These are phyloP conservation scores for Petrea volubilis DNA, from an alignment of 257 asterid genomes.

Conservation along the genomic window DNA sequence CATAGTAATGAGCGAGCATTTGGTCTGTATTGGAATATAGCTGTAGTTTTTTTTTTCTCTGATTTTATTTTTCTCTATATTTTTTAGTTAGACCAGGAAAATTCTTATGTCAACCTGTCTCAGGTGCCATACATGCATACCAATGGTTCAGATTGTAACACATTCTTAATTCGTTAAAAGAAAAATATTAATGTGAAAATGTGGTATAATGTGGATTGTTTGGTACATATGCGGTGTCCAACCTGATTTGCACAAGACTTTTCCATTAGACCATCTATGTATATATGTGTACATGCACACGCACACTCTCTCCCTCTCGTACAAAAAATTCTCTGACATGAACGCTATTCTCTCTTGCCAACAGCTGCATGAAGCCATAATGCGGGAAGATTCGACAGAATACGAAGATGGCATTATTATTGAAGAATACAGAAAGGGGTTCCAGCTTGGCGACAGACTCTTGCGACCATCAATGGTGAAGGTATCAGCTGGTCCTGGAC, in stretches of 20 bases:
- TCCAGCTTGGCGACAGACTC: constrained; percentile 75
- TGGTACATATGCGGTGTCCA: too few species aligned
- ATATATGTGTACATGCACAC: too few species aligned
- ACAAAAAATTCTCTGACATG: constrained; percentile 11
- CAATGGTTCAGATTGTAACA: too few species aligned
- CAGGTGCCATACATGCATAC: too few species aligned
- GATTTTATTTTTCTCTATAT: neutral
- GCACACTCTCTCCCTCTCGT: too few species aligned
- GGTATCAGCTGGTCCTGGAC: constrained; percentile 91
- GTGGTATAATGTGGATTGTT: too few species aligned
- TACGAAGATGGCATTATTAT: constrained; percentile 68
- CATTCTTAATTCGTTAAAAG: too few species aligned
- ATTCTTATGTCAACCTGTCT: too few species aligned
- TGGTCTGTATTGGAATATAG: neutral
- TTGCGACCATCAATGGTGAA: constrained; percentile 92
- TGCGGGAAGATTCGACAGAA: constrained; percentile 83
- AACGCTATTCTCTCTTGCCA: constrained; percentile 17
- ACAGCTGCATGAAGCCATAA: constrained; percentile 88
- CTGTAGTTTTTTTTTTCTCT: neutral
- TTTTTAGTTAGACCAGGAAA: neutral
- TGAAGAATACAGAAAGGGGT: constrained; percentile 79
- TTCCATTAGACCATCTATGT: neutral
- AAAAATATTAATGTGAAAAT: too few species aligned
- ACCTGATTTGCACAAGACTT: neutral
- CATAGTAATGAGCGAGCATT: too few species aligned